These are phyloP conservation scores for Fusarium mexicanum DNA, from an alignment of 2,329 filamentous ascomycete genomes.

Conservation along the genomic window DNA sequence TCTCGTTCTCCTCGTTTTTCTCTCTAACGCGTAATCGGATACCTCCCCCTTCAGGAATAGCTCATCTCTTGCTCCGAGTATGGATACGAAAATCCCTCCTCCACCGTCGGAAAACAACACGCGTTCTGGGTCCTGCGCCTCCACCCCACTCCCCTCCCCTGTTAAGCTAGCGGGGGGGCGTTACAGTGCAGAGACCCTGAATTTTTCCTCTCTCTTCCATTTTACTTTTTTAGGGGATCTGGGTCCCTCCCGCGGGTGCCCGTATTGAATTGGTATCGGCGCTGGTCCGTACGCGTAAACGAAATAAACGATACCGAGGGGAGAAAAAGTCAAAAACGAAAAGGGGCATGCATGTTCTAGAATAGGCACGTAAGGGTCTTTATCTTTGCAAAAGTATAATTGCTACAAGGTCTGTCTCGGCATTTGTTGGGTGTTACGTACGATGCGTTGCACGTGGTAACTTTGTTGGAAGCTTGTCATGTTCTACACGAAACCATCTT, in stretches of 20 bases:
- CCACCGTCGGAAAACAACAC: slow-evolving; percentile 9
- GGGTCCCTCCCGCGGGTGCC: background rate
- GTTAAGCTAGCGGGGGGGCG: background rate
- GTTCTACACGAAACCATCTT: background rate
- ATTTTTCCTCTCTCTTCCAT: background rate
- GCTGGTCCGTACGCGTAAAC: background rate
- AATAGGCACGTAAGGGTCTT: background rate
- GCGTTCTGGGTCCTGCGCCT: background rate
- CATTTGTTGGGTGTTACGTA: background rate
- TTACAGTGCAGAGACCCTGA: slow-evolving; percentile 15
- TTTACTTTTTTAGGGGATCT: background rate
- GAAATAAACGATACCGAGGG: background rate
- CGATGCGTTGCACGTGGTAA: background rate
- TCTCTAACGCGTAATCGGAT: slow-evolving; percentile 17
- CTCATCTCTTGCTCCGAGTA: background rate
- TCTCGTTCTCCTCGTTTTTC: background rate
- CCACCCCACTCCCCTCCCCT: background rate
- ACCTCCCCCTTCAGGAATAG: slow-evolving; percentile 8
- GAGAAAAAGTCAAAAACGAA: background rate
- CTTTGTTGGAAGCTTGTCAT: background rate
- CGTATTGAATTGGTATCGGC: background rate
- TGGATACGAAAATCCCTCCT: slow-evolving; percentile 25
- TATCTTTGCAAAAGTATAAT: background rate
- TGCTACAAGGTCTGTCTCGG: background rate
- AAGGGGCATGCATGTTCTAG: background rate